A percentile compares a stretch with the other conserved stretches of the same genome.
These are phyloP conservation scores for Penicillium ucsense DNA, from an alignment of 495 filamentous ascomycete genomes.

Conservation along the genomic window DNA sequence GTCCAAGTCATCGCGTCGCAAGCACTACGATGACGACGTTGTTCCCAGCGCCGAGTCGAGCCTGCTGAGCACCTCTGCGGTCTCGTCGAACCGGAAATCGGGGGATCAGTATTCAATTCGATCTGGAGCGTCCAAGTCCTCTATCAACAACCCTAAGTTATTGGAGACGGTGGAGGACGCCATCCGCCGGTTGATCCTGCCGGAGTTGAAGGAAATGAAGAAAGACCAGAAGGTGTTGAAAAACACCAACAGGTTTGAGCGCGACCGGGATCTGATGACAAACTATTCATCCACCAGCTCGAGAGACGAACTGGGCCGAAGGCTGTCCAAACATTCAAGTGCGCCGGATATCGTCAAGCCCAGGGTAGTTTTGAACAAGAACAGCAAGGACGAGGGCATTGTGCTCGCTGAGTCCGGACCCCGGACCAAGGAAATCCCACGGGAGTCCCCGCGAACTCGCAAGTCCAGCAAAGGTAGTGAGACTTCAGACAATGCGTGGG, in stretches of 20 bases:
- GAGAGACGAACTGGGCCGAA: constrained; percentile 47
- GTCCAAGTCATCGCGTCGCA: constrained; percentile 47
- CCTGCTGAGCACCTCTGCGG: constrained; percentile 55
- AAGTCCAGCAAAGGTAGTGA: constrained; percentile 35
- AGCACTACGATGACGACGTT: constrained; percentile 58
- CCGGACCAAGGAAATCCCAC: constrained; percentile 28
- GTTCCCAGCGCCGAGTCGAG: constrained; percentile 62
- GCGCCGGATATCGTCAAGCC: constrained; percentile 59
- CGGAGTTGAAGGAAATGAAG: constrained; percentile 84
- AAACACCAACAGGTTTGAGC: constrained; percentile 54
- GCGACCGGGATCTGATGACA: constrained; percentile 47
- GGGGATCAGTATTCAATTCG: constrained; percentile 66
- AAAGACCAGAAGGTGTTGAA: constrained; percentile 66
- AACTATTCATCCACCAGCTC: constrained; percentile 55
- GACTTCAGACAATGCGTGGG: constrained; percentile 33
- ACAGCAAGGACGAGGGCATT: constrained; percentile 49
- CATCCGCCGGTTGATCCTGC: constrained; percentile 82
- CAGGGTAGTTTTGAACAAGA: constrained; percentile 52
- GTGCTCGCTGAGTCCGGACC: constrained; percentile 38
- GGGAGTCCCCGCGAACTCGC: constrained; percentile 25
- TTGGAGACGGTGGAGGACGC: constrained; percentile 94
- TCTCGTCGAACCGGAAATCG: constrained; percentile 61
- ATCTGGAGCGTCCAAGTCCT: constrained; percentile 71
- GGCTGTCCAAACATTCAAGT: constrained; percentile 59
- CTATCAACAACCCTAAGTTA: constrained; percentile 91